Conservation (phyloP, 305 asterid genomes). For the Fraxinus paxiana region DNA sequence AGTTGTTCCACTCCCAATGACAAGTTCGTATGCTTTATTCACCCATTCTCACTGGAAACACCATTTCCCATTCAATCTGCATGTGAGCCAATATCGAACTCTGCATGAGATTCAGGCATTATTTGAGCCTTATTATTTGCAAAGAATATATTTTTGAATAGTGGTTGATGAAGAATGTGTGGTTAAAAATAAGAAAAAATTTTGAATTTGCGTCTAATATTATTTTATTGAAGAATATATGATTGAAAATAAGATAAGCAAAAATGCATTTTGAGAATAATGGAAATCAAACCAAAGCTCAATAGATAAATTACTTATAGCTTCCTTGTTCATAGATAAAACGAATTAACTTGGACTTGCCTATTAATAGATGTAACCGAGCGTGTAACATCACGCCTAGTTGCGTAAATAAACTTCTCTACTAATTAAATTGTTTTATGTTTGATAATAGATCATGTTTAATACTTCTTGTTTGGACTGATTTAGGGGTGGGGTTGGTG, state of each 20-base stretch:
- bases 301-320: too few relatives aligned
- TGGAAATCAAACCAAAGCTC: too few relatives aligned
- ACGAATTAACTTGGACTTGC: not conserved
- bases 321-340: not conserved
- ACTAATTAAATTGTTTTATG: not conserved
- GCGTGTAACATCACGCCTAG: not conserved
- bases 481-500: not conserved
- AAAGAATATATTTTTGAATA: too few relatives aligned
- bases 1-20: not conserved
- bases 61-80: not conserved
- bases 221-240: too few relatives aligned
- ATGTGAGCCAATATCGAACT: not conserved
- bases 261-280: too few relatives aligned
- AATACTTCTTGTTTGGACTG: not conserved
- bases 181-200: too few relatives aligned
- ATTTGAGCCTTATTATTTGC: too few relatives aligned
- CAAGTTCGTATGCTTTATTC: not conserved
- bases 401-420: not conserved
- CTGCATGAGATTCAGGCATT: not conserved
- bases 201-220: too few relatives aligned
- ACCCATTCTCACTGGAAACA: not conserved
- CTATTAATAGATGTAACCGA: not conserved
- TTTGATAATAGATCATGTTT: not conserved
- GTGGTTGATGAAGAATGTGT: too few relatives aligned
- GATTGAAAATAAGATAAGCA: too few relatives aligned